Evolutionary conservation across 202 grass and related monocot genomes (phyloP), one percentile per base, ranked within the genome.

Genomic region (Saccharum hybrid): DNA sequence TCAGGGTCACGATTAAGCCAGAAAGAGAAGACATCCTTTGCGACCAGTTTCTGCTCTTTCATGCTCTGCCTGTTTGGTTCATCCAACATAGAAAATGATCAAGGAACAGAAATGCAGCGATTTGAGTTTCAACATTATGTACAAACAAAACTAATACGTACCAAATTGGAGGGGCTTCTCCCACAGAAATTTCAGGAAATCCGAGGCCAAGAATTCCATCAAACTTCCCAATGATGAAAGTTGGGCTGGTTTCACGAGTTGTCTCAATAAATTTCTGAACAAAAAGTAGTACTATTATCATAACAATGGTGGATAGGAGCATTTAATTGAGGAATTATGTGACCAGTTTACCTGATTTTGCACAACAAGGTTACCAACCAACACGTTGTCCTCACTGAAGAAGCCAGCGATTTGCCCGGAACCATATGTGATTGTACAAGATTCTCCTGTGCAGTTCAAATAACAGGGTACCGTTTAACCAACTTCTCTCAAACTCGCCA

Each of bases 171-270:
- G 92, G 90, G 19, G 77, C 80, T 16, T 30, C 61, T 60, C 88
- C 96, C 46, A 98, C 96, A 56, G 92, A 95, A 79, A 98, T 98
- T 81, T 98, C 92, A 1, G 85, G 96, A 82, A 90, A 98, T 68
- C 96, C 96, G 42, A 98, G 96, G 30, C 96, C 96, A 65, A 98
- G 82, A 83, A 98, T 95, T 21, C 96, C 96, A 83, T 98, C 96
- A 79, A 98, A 98, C 66, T 98, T 98, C 30, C 87, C 90, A 49
- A 95, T 43, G 62, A 98, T 40, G 76, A 98, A 98, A 74, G 80
- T 70, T 61, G 88, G 66, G 36, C 96, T 94, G 1, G 88, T 65
- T 84, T 98, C 96, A 28, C 78, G 83, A 34, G 96, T 98, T n/a
- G 92, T 85, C 89, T 98, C 96, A 16, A 98, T 95, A 65, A 98